Evolutionary conservation across 768 basidiomycete genomes (phyloP), one percentile per base, ranked within the genome.

Genomic region (Mycena pura): DNA sequence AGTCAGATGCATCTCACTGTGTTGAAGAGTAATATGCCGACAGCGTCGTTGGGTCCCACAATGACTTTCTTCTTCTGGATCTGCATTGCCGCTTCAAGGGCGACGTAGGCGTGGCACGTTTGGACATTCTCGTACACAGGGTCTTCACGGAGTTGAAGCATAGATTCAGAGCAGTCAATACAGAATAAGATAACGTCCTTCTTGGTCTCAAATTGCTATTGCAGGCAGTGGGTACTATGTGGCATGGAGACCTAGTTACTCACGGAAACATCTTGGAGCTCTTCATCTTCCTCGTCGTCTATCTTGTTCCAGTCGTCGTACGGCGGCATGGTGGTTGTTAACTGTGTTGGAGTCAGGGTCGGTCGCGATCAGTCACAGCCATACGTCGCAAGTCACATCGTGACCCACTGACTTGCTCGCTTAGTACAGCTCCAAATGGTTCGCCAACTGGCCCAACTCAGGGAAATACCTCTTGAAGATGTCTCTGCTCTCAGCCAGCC

Each of bases 131-230:
- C 85, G 58, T 88, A 83, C 53, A 79, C 77, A 11, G 85, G 84
- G 67, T 89, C 86, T 24, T 90, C 88, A 47, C 80, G 80, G 40
- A 89, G 83, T 34, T 79, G 80, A 24, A 91, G 88, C 96, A 99
- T 98, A 11, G 93, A 92, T 53, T 85, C 80, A 0, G 96, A 96
- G 63, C 93, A 94, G 74, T 99, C 96, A 58, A 99, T 93, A 73
- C 91, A 92, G 77, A 98, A 97, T n/a, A 99, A 76, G 44, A 96
- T 90, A 29, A 95, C 92, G 68, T 98, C 95, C 61, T 85, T 85
- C 65, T 89, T 88, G 50, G 86, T 86, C 63, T 93, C 91, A 63
- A 85, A 84, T 59, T 81, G 81, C 91, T 92, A 45, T 39, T n/a
- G 53, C 3, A 36, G 59, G 63, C 15, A 60, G 27, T 63, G 55